Base-by-base conservation (phyloP, 2,329 filamentous ascomycete genomes). In the Calonectria montana region DNA sequence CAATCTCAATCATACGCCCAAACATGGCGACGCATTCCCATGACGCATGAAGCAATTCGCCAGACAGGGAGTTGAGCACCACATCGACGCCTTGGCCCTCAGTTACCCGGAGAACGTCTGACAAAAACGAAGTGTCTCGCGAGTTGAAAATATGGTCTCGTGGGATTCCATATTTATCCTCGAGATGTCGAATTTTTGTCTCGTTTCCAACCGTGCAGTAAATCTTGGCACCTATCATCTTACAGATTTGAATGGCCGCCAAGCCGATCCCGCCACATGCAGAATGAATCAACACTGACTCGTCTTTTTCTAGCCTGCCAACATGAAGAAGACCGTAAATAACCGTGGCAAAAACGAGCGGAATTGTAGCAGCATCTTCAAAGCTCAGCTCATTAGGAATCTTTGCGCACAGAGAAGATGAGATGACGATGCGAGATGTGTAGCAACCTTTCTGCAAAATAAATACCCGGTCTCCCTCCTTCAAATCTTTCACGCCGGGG, bases 321-420 rank as follows among this genome's bases (percentile, higher is more conserved):
- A 71, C 8, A 25, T 71, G 45, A 1, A 76, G 2, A 1, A 77
- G 43, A 0, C 66, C 35, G 13, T 73, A 47, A 7, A 82, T 77
- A 0, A 80, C 83, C 0, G 84, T 86, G 2, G 63, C 47, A 62
- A 75, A 85, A 0, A 79, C 78, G 1, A 81, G 66, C 0, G 82
- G 82, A 45, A 86, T 75, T 0, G 82, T 79, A 1, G 81, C 82
- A 0, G 81, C 84, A 2, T 80, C 76, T 7, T 80, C 79, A n/a
- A 84, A 83, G 2, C 62, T 71, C 71, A 86, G 77, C 25, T 45
- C 45, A 6, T 79, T 78, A 0, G 83, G 83, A 8, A 87, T 83
- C 8, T 78, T 76, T 48, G 73, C 77, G 0, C 78, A 76, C 2
- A 29, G 23, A 2, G n/a, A 47, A 67, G 13, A 73, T 72, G n/a